phyloP scores from a whole-genome alignment of 805 yeast genomes.

The Debaryomyces prosopidis region DNA sequence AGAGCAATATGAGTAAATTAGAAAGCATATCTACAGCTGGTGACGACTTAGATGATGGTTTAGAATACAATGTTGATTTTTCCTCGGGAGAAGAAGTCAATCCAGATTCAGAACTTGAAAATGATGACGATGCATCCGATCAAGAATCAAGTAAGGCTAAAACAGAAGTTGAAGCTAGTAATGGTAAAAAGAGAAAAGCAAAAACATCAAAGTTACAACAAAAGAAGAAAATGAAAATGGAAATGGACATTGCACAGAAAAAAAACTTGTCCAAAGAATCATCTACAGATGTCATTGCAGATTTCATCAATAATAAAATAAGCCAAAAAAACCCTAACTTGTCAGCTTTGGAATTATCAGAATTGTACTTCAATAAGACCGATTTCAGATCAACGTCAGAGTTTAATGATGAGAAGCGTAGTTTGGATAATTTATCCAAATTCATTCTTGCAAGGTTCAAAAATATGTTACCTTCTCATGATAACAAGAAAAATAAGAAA shows the following conservation, averaged over 20 bases:
- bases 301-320: conserved; percentile 62
- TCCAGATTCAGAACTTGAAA: conserved; percentile 17
- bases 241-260: conserved; percentile 61
- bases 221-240: conserved; percentile 68
- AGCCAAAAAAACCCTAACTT: conserved; percentile 62
- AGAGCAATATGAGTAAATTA: neutral
- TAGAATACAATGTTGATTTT: conserved; percentile 56
- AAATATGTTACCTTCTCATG: conserved; percentile 42
- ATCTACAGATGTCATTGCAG: conserved; percentile 63
- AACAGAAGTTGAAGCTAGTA: conserved; percentile 8
- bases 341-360: conserved; percentile 74
- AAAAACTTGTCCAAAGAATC: conserved; percentile 48
- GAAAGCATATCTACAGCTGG: conserved; percentile 25
- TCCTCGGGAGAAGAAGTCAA: conserved; percentile 20
- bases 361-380: conserved; percentile 55
- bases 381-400: conserved; percentile 64
- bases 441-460: conserved; percentile 55
- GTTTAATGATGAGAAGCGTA: conserved; percentile 50
- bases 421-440: conserved; percentile 52
- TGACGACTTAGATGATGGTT: conserved; percentile 81
- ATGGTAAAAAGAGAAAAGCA: conserved; percentile 18
- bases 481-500: conserved; percentile 26
- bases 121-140: conserved; percentile 25
- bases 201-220: conserved; percentile 49
- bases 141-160: conserved; percentile 18